A percentile compares a stretch with the other conserved stretches of the same genome.
phyloP scores from a whole-genome alignment of 2,329 filamentous ascomycete genomes.

The Apiospora koreana region DNA sequence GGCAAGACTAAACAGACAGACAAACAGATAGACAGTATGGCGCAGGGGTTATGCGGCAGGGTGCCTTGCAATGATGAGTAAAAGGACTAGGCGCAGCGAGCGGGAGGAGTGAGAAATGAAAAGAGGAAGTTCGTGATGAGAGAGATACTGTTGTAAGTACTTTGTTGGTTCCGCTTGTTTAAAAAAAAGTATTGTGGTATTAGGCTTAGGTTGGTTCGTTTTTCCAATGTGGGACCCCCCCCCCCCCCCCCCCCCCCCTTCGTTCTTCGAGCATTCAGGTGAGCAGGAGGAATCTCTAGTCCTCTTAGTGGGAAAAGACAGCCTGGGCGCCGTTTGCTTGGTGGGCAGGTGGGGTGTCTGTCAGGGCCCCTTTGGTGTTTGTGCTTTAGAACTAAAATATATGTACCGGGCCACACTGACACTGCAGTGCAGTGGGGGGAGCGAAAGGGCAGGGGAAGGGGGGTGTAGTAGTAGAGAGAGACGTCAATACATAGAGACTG shows the following conservation, averaged over 20 bases:
- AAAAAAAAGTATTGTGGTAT: not conserved
- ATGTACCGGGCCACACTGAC: not conserved
- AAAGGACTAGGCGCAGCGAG: constrained; percentile 18
- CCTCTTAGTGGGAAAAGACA: constrained; percentile 21
- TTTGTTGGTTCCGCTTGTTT: not conserved
- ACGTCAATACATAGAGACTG: too few relatives aligned
- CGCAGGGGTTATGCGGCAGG: constrained; percentile 23
- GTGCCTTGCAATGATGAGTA: constrained; percentile 28
- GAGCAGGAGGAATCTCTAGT: constrained; percentile 13
- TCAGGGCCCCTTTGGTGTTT: constrained; percentile 11
- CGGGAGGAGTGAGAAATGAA: not conserved
- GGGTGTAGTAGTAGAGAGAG: not conserved
- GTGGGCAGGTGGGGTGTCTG: constrained; percentile 11
- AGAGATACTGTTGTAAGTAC: not conserved
- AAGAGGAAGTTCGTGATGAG: not conserved
- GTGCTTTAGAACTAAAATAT: constrained; percentile 12
- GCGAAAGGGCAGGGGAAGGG: not conserved
- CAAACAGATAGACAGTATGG: constrained; percentile 17
- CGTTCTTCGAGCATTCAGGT: constrained; percentile 32
- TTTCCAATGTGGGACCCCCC: not conserved
- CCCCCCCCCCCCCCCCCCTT: too few relatives aligned
- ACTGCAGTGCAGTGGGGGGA: not conserved
- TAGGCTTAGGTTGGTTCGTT: not conserved
- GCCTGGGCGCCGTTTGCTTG: constrained; percentile 18
- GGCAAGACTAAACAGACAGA: not conserved